A percentile compares a stretch with the other conserved stretches of the same genome.
phyloP scores from a whole-genome alignment of 371 early-diverging fungal species.

The Rhizomucor pusillus region DNA sequence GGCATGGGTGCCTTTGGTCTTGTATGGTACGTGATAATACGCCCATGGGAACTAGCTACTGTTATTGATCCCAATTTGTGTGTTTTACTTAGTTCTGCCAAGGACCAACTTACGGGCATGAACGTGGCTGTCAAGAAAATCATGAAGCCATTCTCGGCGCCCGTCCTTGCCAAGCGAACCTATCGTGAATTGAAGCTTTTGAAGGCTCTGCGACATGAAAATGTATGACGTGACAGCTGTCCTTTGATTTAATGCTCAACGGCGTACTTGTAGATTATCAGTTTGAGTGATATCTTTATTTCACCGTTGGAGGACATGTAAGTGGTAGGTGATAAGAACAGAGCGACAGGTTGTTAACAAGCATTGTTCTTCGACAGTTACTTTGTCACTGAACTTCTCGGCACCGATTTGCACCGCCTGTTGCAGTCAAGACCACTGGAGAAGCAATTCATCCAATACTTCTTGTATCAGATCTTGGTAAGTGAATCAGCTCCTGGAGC shows the following conservation, averaged over 20 bases:
- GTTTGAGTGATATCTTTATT: constrained; percentile 86
- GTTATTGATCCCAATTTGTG: neutral
- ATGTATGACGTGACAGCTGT: constrained; percentile 40
- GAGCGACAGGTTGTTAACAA: constrained; percentile 1
- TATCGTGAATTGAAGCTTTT: constrained; percentile 92
- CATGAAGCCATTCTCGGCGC: constrained; percentile 88
- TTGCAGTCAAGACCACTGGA: constrained; percentile 86
- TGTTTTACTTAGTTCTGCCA: constrained; percentile 69
- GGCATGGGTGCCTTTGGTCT: constrained; percentile 98
- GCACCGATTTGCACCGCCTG: constrained; percentile 91
- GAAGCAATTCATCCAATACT: constrained; percentile 94
- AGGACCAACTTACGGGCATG: constrained; percentile 77
- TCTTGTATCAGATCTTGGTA: constrained; percentile 91
- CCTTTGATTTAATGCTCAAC: neutral
- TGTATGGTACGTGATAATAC: constrained; percentile 71
- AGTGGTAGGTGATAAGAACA: constrained; percentile 15
- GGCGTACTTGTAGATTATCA: constrained; percentile 61
- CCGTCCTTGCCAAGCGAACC: constrained; percentile 91
- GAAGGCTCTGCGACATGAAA: constrained; percentile 86
- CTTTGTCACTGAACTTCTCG: constrained; percentile 92
- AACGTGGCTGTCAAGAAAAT: constrained; percentile 96
- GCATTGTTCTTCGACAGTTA: constrained; percentile 53
- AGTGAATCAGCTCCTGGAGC: constrained; percentile 7
- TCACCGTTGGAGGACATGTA: constrained; percentile 90
- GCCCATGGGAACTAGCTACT: constrained; percentile 1